Evolutionary conservation across 2,329 filamentous ascomycete genomes (phyloP).

Genomic region (Beauveria pseudobassiana): DNA sequence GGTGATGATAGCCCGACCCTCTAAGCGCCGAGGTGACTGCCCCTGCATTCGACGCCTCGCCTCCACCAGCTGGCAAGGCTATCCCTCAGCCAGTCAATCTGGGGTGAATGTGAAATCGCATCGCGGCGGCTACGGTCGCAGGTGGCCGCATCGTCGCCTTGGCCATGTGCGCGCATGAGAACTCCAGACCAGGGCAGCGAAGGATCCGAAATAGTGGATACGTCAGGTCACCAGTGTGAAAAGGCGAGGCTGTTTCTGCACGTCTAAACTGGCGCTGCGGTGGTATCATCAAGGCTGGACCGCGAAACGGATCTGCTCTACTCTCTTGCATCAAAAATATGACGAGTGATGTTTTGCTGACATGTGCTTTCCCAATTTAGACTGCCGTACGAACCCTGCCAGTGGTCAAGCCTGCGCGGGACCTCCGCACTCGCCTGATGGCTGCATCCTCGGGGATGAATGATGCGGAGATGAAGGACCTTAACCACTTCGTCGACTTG

Average conservation of each 20-base stretch:
- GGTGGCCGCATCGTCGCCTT: slow-evolving; percentile 4
- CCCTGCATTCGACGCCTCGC: slow-evolving; percentile 5
- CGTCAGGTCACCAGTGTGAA: background rate
- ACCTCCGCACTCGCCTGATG: slow-evolving; percentile 73
- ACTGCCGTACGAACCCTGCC: slow-evolving; percentile 60
- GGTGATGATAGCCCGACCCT: background rate
- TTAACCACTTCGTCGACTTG: slow-evolving; percentile 78
- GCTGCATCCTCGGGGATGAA: slow-evolving; percentile 67
- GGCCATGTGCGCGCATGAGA: background rate
- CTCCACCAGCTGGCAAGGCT: background rate
- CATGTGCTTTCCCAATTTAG: slow-evolving; percentile 29
- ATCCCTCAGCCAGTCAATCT: background rate
- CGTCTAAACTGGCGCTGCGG: background rate
- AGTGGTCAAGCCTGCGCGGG: slow-evolving; percentile 68
- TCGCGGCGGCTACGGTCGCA: slow-evolving; percentile 9
- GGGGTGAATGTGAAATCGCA: slow-evolving; percentile 1
- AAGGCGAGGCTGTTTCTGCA: background rate
- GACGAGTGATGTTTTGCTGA: slow-evolving; percentile 12
- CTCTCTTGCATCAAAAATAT: background rate
- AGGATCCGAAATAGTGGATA: slow-evolving; percentile 5
- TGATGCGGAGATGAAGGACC: slow-evolving; percentile 66
- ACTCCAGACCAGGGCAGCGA: background rate
- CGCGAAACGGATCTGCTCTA: background rate
- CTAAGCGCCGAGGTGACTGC: slow-evolving; percentile 6
- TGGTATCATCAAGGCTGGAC: background rate